Evolutionary conservation across 306 rosid genomes (phyloP).

Genomic region (Inga oerstediana): DNA sequence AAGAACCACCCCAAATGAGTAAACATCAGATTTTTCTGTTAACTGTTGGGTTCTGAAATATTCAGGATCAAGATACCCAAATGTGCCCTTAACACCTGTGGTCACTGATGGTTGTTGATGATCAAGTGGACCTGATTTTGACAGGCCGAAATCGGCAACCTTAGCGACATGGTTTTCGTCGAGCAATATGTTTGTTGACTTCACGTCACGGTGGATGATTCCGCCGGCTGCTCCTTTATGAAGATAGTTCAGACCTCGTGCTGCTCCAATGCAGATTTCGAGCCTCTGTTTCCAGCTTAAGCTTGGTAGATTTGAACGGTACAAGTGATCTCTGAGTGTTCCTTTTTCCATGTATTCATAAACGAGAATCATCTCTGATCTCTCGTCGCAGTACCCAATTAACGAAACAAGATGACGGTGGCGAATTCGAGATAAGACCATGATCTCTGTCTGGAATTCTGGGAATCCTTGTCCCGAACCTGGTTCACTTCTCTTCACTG

Average conservation of each 20-base stretch:
- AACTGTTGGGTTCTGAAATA: constrained; percentile 49
- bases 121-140: constrained; percentile 53
- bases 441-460: constrained; percentile 58
- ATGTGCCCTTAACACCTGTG: constrained; percentile 54
- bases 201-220: constrained; percentile 62
- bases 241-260: constrained; percentile 60
- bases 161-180: constrained; percentile 55
- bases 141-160: constrained; percentile 69
- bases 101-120: constrained; percentile 40
- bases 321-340: constrained; percentile 52
- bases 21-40: constrained; percentile 67
- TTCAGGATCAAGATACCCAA: constrained; percentile 67
- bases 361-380: constrained; percentile 56
- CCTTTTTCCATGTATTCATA: constrained; percentile 61
- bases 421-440: constrained; percentile 59
- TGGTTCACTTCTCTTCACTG: constrained; percentile 57
- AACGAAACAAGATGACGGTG: constrained; percentile 61
- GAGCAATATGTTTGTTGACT: constrained; percentile 57
- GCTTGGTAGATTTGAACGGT: constrained; percentile 28
- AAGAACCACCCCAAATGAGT: constrained; percentile 64
- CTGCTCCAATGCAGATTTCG: constrained; percentile 61
- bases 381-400: constrained; percentile 57
- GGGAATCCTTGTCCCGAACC: constrained; percentile 54
- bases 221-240: constrained; percentile 57
- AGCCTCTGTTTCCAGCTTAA: constrained; percentile 57